Evolutionary conservation across 345 rosid genomes (phyloP).

Genomic region (Mercurialis annua): DNA sequence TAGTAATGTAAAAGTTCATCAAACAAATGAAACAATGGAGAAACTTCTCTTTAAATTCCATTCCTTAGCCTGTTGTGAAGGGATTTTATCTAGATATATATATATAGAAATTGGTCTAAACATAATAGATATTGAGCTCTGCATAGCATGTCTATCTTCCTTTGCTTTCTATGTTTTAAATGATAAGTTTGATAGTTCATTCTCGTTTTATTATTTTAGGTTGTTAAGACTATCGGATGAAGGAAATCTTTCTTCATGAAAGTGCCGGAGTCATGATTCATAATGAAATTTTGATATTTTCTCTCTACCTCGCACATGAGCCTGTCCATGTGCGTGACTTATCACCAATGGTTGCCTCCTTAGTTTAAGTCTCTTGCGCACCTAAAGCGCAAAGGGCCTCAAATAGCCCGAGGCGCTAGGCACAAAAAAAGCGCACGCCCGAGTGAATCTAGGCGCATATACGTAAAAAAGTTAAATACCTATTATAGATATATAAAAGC

Average conservation of each 20-base stretch:
- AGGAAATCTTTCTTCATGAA: neutral
- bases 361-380: neutral
- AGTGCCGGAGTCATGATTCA: neutral
- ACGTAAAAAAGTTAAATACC: no score
- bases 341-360: neutral
- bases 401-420: no score
- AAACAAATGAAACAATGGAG: constrained; percentile 3
- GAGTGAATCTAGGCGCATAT: no score
- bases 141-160: neutral
- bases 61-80: neutral
- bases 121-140: neutral
- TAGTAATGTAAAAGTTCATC: neutral
- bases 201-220: neutral
- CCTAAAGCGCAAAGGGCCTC: no score
- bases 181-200: neutral
- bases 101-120: neutral
- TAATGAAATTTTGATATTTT: neutral
- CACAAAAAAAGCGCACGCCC: no score
- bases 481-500: no score
- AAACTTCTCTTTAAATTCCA: neutral
- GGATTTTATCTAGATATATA: neutral
- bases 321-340: neutral
- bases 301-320: neutral
- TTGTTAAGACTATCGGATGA: neutral
- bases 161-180: neutral